Percentiles rank a stretch among this genome's conserved stretches.
phyloP scores from a whole-genome alignment of 768 basidiomycete genomes.

The Termitomyces sp. region DNA sequence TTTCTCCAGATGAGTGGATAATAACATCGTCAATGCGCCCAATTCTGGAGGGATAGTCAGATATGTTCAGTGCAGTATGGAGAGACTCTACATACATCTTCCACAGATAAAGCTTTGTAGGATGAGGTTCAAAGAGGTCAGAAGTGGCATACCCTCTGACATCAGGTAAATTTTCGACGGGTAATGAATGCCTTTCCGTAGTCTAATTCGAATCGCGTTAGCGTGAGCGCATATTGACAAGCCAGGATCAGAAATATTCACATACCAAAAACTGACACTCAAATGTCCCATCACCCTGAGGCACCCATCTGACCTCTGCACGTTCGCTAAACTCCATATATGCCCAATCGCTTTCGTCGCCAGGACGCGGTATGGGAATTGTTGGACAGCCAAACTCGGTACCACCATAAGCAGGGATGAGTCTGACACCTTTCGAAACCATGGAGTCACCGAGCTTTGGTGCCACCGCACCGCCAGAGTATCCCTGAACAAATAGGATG shows the following conservation, averaged over 20 bases:
- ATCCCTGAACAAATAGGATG: conserved; percentile 16
- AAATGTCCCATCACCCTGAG: conserved; percentile 29
- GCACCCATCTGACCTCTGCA: conserved; percentile 24
- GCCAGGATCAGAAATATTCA: not conserved
- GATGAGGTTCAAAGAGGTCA: conserved; percentile 31
- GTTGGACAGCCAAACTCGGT: conserved; percentile 27
- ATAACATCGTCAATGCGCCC: conserved; percentile 37
- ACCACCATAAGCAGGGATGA: conserved; percentile 18
- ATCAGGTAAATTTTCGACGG: conserved; percentile 28
- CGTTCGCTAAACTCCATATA: conserved; percentile 24
- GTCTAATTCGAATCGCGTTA: conserved; percentile 13
- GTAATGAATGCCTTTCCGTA: conserved; percentile 18
- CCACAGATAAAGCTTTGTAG: conserved; percentile 29
- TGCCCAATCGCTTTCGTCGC: conserved; percentile 25
- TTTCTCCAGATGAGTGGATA: conserved; percentile 31
- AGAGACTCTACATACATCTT: conserved; percentile 21
- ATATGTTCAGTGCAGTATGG: not conserved
- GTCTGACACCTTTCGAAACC: conserved; percentile 21
- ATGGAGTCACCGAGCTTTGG: conserved; percentile 25
- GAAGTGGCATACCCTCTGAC: conserved; percentile 32
- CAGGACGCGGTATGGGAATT: not conserved
- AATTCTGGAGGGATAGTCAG: conserved; percentile 18
- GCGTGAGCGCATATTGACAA: not conserved
- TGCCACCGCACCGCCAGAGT: conserved; percentile 26
- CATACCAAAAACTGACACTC: conserved; percentile 34